These are phyloP conservation scores for Friedmanniomyces simplex DNA, from an alignment of 495 filamentous ascomycete species.

Conservation along the genomic window DNA sequence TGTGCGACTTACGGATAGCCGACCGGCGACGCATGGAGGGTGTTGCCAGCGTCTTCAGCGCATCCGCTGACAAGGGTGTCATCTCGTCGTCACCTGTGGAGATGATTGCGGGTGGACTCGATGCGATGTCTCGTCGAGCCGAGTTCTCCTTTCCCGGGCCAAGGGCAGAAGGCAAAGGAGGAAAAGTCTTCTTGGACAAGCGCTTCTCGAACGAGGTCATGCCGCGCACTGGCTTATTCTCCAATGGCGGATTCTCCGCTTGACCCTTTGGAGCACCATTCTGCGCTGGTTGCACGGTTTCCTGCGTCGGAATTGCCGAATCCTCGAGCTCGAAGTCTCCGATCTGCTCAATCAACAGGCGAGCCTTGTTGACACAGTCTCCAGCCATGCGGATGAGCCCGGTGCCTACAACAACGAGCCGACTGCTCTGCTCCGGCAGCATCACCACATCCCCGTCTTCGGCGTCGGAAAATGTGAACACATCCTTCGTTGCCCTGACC, in stretches of 20 bases:
- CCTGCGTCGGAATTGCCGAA: neutral
- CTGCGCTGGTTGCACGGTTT: neutral
- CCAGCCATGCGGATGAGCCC: conserved; percentile 82
- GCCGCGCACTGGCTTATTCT: neutral
- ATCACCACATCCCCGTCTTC: conserved; percentile 63
- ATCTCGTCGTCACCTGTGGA: neutral
- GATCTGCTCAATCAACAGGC: conserved; percentile 74
- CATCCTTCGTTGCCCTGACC: conserved; percentile 66
- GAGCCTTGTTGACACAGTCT: conserved; percentile 79
- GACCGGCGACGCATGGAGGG: conserved; percentile 1
- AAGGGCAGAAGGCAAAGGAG: conserved; percentile 2
- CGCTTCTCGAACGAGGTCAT: conserved; percentile 12
- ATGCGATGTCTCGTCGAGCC: neutral
- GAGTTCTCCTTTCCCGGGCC: neutral
- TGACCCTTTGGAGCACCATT: neutral
- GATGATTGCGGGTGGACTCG: neutral
- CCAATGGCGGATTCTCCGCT: neutral
- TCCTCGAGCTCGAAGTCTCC: conserved; percentile 68
- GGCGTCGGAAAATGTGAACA: conserved; percentile 51
- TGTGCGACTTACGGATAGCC: neutral
- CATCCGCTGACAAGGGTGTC: neutral
- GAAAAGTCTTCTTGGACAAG: conserved; percentile 8
- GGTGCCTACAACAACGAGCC: conserved; percentile 70
- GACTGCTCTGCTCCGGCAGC: conserved; percentile 68
- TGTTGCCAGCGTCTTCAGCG: neutral